Conservation (phyloP, 495 filamentous ascomycete species). For the Chaetomium fimeti region DNA sequence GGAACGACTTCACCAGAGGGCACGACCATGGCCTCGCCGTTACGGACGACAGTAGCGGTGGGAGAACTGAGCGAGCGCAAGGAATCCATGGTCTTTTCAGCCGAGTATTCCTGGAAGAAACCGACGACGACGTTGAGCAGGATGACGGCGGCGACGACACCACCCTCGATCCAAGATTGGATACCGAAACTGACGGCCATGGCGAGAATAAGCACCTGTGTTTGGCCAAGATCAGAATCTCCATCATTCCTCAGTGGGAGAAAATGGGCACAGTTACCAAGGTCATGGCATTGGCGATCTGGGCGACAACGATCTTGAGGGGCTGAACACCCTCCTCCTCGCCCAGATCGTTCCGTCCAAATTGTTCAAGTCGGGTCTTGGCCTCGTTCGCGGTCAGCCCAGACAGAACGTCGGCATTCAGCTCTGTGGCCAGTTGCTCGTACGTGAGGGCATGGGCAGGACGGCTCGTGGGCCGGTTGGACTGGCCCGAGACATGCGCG, state of each 20-base stretch:
- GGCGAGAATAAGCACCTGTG: constrained; percentile 66
- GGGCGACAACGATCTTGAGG: constrained; percentile 54
- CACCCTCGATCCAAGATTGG: constrained; percentile 78
- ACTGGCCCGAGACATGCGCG: constrained; percentile 53
- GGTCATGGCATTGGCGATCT: constrained; percentile 55
- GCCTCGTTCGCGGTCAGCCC: constrained; percentile 44
- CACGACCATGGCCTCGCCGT: constrained; percentile 66
- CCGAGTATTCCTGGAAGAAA: constrained; percentile 81
- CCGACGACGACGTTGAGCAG: constrained; percentile 71
- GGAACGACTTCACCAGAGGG: constrained; percentile 82
- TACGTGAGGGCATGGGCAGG: constrained; percentile 64
- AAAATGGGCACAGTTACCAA: constrained; percentile 38
- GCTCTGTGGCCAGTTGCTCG: constrained; percentile 55
- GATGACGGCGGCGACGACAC: constrained; percentile 78
- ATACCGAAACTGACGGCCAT: constrained; percentile 84
- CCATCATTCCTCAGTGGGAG: neutral
- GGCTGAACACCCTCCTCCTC: constrained; percentile 50
- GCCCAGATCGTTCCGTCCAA: constrained; percentile 52
- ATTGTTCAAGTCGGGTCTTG: constrained; percentile 41
- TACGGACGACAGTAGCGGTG: constrained; percentile 70
- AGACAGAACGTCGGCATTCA: constrained; percentile 55
- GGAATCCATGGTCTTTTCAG: constrained; percentile 86
- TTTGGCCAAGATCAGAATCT: constrained; percentile 21
- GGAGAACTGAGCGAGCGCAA: constrained; percentile 75
- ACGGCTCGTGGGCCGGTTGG: constrained; percentile 53